phyloP scores from a whole-genome alignment of 306 rosid genomes.

The Geum urbanum region DNA sequence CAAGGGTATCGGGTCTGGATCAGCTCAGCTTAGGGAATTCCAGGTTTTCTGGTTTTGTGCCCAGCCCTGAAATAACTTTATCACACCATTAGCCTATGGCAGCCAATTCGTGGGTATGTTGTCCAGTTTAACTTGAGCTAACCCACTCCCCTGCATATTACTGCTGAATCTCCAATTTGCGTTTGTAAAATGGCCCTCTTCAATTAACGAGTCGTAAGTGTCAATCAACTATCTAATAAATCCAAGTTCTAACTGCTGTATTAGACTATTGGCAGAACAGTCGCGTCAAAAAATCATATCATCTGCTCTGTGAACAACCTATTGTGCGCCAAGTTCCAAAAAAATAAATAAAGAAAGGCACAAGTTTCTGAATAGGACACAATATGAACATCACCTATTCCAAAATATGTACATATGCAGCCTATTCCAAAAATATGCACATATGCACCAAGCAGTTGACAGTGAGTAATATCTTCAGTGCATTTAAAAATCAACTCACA shows the following conservation, averaged over 20 bases:
- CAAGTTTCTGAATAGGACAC: neutral
- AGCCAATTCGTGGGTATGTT: no score
- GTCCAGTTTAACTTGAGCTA: no score
- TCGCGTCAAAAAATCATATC: neutral
- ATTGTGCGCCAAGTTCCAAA: neutral
- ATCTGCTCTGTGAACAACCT: neutral
- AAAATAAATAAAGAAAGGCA: neutral
- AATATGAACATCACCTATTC: conserved; percentile 1
- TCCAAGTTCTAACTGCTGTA: neutral
- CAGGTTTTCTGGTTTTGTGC: no score
- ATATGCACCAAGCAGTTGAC: neutral
- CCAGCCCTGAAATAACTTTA: no score
- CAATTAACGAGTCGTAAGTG: neutral
- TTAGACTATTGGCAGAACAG: neutral
- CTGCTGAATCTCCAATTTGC: no score
- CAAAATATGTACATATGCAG: neutral
- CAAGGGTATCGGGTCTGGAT: no score
- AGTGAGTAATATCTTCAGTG: neutral
- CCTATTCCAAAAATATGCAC: neutral
- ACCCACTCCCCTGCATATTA: no score
- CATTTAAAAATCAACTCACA: conserved; percentile 19
- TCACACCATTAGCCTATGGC: no score
- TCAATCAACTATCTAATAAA: neutral
- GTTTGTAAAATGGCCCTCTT: no score
- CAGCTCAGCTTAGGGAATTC: no score